These are phyloP conservation scores for Parietaria judaica DNA, from an alignment of 306 rosid genomes.

Conservation along the genomic window DNA sequence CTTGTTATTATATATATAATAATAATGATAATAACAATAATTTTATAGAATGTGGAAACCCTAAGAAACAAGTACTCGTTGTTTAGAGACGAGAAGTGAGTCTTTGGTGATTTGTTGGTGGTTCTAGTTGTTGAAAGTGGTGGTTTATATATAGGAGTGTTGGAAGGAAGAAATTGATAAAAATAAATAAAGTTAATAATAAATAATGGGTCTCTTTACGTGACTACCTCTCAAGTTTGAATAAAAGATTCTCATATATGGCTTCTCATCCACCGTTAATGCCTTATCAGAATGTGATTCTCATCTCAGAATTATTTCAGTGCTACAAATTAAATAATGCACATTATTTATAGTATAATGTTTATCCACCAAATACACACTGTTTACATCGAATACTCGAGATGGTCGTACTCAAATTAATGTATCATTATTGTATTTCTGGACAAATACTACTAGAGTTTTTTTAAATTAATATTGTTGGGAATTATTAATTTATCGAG, in stretches of 20 bases:
- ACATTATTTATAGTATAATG: no score
- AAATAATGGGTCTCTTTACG: constrained; percentile 8
- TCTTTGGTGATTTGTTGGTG: not conserved
- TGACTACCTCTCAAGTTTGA: constrained; percentile 14
- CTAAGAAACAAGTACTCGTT: not conserved
- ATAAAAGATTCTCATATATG: constrained; percentile 17
- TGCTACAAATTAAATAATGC: no score
- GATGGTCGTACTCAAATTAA: no score
- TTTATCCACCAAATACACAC: no score
- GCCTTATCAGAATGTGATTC: constrained; percentile 27
- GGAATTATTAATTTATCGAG: no score
- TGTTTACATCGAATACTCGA: no score
- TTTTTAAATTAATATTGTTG: no score
- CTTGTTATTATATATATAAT: not conserved
- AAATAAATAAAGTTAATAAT: not conserved
- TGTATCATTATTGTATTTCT: no score
- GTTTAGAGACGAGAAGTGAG: not conserved
- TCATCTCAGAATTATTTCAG: constrained; percentile 14
- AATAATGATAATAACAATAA: not conserved
- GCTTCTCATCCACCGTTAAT: constrained; percentile 25
- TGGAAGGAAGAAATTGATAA: not conserved
- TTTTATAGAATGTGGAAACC: not conserved
- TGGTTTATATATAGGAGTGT: constrained; percentile 2
- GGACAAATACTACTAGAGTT: no score
- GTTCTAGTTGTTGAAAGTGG: not conserved